Evolutionary conservation across 805 yeast species (phyloP).

Genomic region (Pichia insulana): DNA sequence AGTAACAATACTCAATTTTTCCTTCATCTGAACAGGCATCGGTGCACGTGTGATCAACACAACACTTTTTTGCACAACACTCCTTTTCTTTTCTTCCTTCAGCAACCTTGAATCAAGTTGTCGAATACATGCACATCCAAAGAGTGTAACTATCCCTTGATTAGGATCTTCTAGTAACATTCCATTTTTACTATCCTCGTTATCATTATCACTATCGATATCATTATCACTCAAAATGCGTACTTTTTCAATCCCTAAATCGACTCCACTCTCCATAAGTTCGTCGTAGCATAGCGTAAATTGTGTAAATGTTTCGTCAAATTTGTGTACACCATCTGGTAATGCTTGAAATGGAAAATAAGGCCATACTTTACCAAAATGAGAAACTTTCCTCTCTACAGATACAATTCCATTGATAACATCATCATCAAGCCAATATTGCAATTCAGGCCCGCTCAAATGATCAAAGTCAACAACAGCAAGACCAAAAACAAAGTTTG

Average conservation of each 20-base stretch:
- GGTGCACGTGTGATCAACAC: slow-evolving; percentile 80
- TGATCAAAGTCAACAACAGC: slow-evolving; percentile 93
- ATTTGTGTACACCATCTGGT: slow-evolving; percentile 93
- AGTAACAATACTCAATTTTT: slow-evolving; percentile 84
- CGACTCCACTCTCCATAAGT: slow-evolving; percentile 36
- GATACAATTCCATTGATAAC: slow-evolving; percentile 11
- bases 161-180: slow-evolving; percentile 15
- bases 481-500: slow-evolving; percentile 58
- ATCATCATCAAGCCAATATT: slow-evolving; percentile 63
- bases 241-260: slow-evolving; percentile 27
- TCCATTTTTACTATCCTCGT: background rate
- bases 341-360: slow-evolving; percentile 87
- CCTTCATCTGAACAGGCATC: slow-evolving; percentile 78
- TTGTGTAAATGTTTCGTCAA: slow-evolving; percentile 87
- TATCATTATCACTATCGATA: background rate
- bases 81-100: slow-evolving; percentile 36
- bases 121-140: slow-evolving; percentile 90
- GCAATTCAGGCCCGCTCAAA: slow-evolving; percentile 86
- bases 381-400: slow-evolving; percentile 23
- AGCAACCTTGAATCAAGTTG: slow-evolving; percentile 64
- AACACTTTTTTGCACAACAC: slow-evolving; percentile 84
- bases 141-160: slow-evolving; percentile 51
- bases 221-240: background rate
- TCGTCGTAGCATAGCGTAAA: slow-evolving; percentile 76
- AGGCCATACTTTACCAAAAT: slow-evolving; percentile 54